Base-by-base conservation (phyloP, 495 filamentous ascomycete species). In the Penicillium ucsense region DNA sequence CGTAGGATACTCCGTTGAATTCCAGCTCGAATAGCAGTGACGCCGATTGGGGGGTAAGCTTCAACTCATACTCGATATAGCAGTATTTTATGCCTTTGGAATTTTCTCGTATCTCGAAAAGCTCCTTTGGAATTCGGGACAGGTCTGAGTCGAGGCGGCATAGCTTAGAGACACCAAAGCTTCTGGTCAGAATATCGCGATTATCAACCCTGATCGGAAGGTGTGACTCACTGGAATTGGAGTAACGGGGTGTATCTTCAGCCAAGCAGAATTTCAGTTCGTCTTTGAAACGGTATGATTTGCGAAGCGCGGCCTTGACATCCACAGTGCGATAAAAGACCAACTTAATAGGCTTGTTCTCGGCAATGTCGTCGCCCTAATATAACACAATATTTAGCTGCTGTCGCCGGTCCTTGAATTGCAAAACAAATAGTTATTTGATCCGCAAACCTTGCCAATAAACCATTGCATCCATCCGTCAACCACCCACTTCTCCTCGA, bases 1-100 rank as follows among this genome's bases (percentile, higher is more conserved):
- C 59, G 30, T 65, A 68, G 1, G 54, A 50, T 2, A 55, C 47
- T 0, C 52, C 52, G 20, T 68, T 62, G 28, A 68, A 62, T 12
- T 63, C 43, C 4, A 62, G 38, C 3, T 65, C 49, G 27, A 66
- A 63, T 3, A 60, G 5, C 35, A 66, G 31, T 0, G 57, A 60
- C 0, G 61, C 57, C 0, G 61, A 66, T 2, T 33, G 46, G 0
- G 63, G 57, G 1, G 52, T 65, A 20, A 68, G 38, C 11, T 54
- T 48, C 10, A 66, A 30, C 0, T 54, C 20, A 27, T 20, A 63
- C 1, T 8, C 0, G 10, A 68, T 41, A 0, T 45, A 28, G 37
- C 49, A 63, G 31, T 55, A 68, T 8, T 52, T 11, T 0, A 45
- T 10, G 0, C 63, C 61, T 6, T 43, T 33, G 0, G 60, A 63